Evolutionary conservation across 768 basidiomycete genomes (phyloP).

Genomic region (Suillus alpinus): DNA sequence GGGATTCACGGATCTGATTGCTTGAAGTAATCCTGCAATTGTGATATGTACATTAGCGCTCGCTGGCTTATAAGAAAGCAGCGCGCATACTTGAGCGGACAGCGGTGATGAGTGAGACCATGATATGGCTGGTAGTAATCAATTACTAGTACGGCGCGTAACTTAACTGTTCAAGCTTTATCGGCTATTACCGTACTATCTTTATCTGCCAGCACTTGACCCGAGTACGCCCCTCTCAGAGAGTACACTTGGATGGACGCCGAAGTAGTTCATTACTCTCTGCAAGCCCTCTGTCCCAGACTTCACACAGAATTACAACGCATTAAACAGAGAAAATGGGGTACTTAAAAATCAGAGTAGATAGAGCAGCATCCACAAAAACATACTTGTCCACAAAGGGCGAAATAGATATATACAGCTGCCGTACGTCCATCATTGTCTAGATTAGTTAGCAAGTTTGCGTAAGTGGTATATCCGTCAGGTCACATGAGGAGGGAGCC

Average conservation of each 20-base stretch:
- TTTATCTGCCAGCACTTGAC: not conserved
- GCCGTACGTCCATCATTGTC: constrained; percentile 11
- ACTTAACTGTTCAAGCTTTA: not conserved
- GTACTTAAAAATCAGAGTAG: not conserved
- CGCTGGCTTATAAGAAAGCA: not conserved
- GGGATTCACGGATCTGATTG: constrained; percentile 83
- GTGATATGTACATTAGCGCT: constrained; percentile 1
- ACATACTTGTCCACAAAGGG: constrained; percentile 12
- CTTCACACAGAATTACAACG: not conserved
- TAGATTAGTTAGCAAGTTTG: constrained; percentile 21
- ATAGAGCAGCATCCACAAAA: constrained; percentile 10
- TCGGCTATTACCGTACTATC: constrained; percentile 14
- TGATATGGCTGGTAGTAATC: constrained; percentile 20
- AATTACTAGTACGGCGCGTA: not conserved
- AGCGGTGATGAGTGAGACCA: constrained; percentile 45
- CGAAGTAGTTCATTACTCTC: not conserved
- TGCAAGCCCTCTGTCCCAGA: not conserved
- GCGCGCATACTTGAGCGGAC: constrained; percentile 44
- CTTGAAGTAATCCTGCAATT: constrained; percentile 75
- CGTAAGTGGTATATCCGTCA: constrained; percentile 9
- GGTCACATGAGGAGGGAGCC: constrained; percentile 17
- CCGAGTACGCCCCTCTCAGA: not conserved
- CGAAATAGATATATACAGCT: constrained; percentile 20
- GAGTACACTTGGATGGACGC: not conserved
- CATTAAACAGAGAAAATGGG: constrained; percentile 9